phyloP scores from a whole-genome alignment of 441 rosid genomes.

The Raphanus hybrid region DNA sequence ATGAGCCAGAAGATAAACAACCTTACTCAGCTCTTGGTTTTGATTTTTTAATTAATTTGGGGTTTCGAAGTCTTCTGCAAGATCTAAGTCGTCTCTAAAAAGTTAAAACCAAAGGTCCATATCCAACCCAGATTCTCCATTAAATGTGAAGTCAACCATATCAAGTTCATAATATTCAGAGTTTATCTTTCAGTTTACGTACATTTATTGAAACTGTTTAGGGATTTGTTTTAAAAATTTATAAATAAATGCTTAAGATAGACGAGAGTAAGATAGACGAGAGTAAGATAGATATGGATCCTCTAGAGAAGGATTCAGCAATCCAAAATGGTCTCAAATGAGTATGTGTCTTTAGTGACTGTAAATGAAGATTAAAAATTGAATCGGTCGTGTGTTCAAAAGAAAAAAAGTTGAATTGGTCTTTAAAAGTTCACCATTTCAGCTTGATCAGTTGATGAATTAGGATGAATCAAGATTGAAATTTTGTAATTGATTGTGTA shows the following conservation, averaged over 20 bases:
- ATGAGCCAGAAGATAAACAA: slow-evolving; percentile 24
- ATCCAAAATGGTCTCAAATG: neutral
- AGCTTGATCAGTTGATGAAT: neutral
- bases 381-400: too few relatives aligned
- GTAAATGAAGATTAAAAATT: neutral
- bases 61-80: neutral
- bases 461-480: neutral
- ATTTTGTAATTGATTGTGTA: neutral
- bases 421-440: neutral
- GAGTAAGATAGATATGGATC: too few relatives aligned
- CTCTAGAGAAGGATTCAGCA: neutral
- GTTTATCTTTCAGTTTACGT: neutral
- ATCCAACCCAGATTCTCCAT: slow-evolving; percentile 20
- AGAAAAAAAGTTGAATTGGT: neutral
- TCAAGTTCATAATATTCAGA: neutral
- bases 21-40: slow-evolving; percentile 22
- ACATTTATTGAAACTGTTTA: neutral
- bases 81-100: slow-evolving; percentile 25
- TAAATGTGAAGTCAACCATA: neutral
- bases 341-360: neutral
- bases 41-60: neutral
- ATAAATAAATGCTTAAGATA: neutral
- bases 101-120: slow-evolving; percentile 25
- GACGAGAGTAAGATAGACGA: too few relatives aligned
- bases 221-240: neutral